Percentiles rank a stretch among this genome's conserved stretches.
Evolutionary conservation across 805 yeast species (phyloP).

Genomic region (Zygoascus tannicola): DNA sequence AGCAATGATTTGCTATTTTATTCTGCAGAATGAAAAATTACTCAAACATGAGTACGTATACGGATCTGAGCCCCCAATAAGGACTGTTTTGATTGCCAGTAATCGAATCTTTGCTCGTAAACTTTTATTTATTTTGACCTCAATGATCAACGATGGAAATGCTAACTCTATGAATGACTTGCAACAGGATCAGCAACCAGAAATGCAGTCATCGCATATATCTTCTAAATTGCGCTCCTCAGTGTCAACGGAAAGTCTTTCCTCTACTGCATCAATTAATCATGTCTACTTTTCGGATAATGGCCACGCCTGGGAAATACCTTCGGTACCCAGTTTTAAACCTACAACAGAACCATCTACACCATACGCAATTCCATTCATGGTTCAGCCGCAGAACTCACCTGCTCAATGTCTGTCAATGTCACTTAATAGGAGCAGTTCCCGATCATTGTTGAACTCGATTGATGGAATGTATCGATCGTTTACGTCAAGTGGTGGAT

Average conservation of each 20-base stretch:
- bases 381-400: constrained; percentile 16
- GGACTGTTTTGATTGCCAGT: constrained; percentile 17
- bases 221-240: constrained; percentile 1
- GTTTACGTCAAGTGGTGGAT: constrained; percentile 3
- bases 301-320: constrained; percentile 17
- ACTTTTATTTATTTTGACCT: constrained; percentile 16
- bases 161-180: constrained; percentile 6
- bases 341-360: constrained; percentile 9
- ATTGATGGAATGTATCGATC: constrained; percentile 9
- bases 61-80: constrained; percentile 4
- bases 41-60: background rate
- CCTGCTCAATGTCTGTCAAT: constrained; percentile 14
- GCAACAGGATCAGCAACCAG: constrained; percentile 1
- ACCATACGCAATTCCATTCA: constrained; percentile 20
- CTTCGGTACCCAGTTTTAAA: constrained; percentile 3
- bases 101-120: constrained; percentile 17
- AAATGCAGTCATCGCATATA: background rate
- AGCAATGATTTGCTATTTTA: constrained; percentile 5
- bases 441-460: constrained; percentile 2
- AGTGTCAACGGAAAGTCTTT: constrained; percentile 4
- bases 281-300: constrained; percentile 6
- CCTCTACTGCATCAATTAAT: background rate
- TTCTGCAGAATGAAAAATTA: background rate
- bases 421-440: constrained; percentile 8
- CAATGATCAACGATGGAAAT: constrained; percentile 12